Base-by-base conservation (phyloP, 306 rosid genomes). In the Styphnolobium japonicum region DNA sequence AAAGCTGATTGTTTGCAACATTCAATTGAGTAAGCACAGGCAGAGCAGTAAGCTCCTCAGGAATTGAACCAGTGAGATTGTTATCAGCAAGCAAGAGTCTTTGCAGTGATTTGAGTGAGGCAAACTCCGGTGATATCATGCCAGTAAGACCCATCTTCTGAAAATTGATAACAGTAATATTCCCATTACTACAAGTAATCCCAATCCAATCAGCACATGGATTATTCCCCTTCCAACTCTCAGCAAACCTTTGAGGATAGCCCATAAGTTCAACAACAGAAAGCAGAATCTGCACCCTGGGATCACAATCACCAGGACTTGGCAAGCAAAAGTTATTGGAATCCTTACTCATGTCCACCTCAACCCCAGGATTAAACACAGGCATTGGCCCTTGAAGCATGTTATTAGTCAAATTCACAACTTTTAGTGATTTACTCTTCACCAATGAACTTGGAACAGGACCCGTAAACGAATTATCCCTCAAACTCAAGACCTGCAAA, bases 191-290 rank as follows among this genome's bases (percentile, higher is more conserved):
- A 81, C 97, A 94, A 16, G 89, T 39, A 51, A 94, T 85, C 67
- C 98, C 98, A 62, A 90, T 43, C 98, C 96, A 94, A 85, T 85
- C 67, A 11, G 1, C 82, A 80, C 98, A 94, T 2, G 97, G 94
- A 71, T 92, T 83, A 82, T 94, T 92, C 48, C 90, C 89, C 82
- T 86, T 90, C 98, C 98, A 94, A 80, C 77, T 78, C 74, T 84
- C 87, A 0, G 93, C 94, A 76, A 94, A 89, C 82, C 71, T 89
- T 18, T n/a, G 84, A 25, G 97, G 98, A 84, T 90, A 94, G 27
- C 78, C 88, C 91, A 92, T 80, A 25, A 12, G 49, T 74, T 86
- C 67, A 34, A 81, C 90, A 68, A 90, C 70, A 21, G 79, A 79
- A 77, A 94, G 96, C 76, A 94, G 77, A 45, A 71, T 46, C 51